These are phyloP conservation scores for Cryptococcus floricola DNA, from an alignment of 1,284 basidiomycete genomes.

Conservation along the genomic window DNA sequence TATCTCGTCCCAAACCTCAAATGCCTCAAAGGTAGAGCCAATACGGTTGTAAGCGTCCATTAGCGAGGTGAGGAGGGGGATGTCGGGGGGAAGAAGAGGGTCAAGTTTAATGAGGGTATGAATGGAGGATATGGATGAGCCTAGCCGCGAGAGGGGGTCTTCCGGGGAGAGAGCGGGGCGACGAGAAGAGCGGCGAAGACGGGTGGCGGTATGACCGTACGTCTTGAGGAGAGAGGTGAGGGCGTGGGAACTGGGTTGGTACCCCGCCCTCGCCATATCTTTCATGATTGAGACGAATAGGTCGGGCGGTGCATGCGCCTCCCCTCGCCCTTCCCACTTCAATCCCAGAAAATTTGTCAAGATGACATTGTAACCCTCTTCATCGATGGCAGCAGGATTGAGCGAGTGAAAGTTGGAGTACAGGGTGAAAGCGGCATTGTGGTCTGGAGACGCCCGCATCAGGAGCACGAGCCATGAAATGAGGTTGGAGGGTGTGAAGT, in stretches of 20 bases:
- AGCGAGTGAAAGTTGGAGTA: conserved; percentile 55
- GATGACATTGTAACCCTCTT: conserved; percentile 59
- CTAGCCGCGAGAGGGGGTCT: not conserved
- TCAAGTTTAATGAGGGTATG: conserved; percentile 79
- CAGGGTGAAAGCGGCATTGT: conserved; percentile 59
- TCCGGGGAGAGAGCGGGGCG: not conserved
- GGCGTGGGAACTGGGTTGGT: conserved; percentile 58
- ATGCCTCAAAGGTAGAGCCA: conserved; percentile 65
- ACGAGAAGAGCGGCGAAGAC: conserved; percentile 2
- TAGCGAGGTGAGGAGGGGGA: conserved; percentile 74
- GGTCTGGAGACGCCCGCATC: conserved; percentile 57
- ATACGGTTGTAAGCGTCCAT: conserved; percentile 85
- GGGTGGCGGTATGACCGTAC: conserved; percentile 36
- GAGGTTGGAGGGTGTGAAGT: conserved; percentile 50
- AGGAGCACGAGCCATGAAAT: conserved; percentile 59
- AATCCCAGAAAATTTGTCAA: conserved; percentile 62
- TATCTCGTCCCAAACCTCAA: conserved; percentile 76
- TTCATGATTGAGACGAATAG: conserved; percentile 72
- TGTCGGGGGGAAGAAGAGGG: conserved; percentile 66
- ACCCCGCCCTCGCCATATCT: conserved; percentile 72
- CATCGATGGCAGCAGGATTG: conserved; percentile 54
- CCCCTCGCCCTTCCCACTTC: conserved; percentile 42
- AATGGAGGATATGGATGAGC: conserved; percentile 57
- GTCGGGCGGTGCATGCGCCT: conserved; percentile 54
- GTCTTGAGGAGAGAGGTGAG: conserved; percentile 68